phyloP scores from a whole-genome alignment of 73 alveolate genomes.

The Tetrahymena elliotti region DNA sequence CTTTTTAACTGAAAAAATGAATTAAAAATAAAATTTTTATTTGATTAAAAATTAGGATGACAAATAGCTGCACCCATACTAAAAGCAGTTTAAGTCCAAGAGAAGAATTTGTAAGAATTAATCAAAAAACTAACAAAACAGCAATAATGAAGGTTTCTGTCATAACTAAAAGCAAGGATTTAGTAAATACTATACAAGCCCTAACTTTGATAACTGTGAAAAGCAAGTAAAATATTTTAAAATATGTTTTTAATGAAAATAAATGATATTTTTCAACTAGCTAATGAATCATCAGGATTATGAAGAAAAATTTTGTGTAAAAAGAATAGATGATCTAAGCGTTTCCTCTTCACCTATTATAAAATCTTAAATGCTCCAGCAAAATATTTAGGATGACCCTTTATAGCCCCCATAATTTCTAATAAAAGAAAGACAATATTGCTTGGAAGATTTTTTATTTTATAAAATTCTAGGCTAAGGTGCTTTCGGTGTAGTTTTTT shows the following conservation, averaged over 20 bases:
- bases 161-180: background rate
- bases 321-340: background rate
- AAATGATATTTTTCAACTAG: background rate
- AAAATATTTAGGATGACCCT: background rate
- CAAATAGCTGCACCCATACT: background rate
- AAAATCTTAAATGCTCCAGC: background rate
- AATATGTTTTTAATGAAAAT: background rate
- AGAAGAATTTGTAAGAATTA: background rate
- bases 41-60: background rate
- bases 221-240: background rate
- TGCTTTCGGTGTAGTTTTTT: conserved; percentile 14
- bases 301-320: background rate
- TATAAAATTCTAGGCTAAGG: conserved; percentile 18
- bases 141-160: background rate
- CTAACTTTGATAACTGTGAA: background rate
- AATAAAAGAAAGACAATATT: background rate
- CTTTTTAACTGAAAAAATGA: too few relatives aligned
- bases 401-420: background rate
- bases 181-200: background rate
- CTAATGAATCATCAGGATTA: background rate
- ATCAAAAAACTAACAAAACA: background rate
- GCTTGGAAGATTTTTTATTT: background rate
- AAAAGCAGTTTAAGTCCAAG: background rate
- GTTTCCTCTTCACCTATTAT: background rate
- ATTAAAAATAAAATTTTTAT: too few relatives aligned